Base-by-base conservation (phyloP, 1,139 yeast species). In the Hemisphaericaspora subhashii region DNA sequence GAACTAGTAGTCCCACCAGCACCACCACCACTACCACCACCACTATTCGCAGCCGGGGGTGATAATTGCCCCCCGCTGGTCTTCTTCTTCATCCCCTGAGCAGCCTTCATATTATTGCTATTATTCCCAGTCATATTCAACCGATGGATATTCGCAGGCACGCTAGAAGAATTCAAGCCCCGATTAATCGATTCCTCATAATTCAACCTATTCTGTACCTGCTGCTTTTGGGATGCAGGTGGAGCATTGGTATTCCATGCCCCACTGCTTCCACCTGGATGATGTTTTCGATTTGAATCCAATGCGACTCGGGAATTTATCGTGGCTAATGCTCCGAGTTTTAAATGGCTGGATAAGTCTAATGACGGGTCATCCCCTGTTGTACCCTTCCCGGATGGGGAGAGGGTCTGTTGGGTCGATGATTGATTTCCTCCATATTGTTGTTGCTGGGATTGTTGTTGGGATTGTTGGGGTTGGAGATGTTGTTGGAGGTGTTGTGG, bases 241-340 rank as follows among this genome's bases (percentile, higher is more conserved):
- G 17, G 18, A 12, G 27, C n/a, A 22, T n/a, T 10, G 11, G 24
- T 10, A 28, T 31, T 28, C 39, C 41, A 35, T 24, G 42, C 42
- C 42, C 42, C 42, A 36, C 37, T 40, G 36, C n/a, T n/a, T n/a
- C 29, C 40, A 39, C 32, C 38, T 42, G 43, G 50, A 38, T 51
- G 46, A 42, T 58, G 59, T 52, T 73, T 76, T 51, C 74, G 71
- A 51, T 65, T 68, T 6, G 78, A 74, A 53, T 81, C 86, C 45
- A 79, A 64, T 10, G 81, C 82, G 16, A 77, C 80, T 37, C 86
- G 61, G 10, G 77, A 76, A 50, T 79, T 78, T 42, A 81, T 80
- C 4, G 86, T 81, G 14, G 82, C 76, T 44, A 81, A 65, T 1
- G 86, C 85, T 17, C 83, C 82, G 45, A 81, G 60, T 55, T 81